Evolutionary conservation across 305 asterid genomes (phyloP).

Genomic region (Rubia tinctorum): DNA sequence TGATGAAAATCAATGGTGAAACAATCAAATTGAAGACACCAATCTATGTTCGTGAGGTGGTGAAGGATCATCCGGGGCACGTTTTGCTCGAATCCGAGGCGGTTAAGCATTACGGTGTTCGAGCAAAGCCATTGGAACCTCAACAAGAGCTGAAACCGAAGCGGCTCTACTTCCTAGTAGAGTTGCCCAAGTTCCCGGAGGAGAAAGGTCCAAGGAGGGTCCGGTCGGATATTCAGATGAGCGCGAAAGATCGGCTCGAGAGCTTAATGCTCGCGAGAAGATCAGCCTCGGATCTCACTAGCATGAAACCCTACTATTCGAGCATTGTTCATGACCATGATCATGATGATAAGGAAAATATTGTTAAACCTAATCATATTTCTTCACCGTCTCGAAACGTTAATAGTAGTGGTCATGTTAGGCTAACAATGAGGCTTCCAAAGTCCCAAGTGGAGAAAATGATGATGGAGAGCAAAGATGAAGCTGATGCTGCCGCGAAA

Average conservation of each 20-base stretch:
- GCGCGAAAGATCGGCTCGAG: slow-evolving; percentile 92
- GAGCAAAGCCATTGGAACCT: slow-evolving; percentile 87
- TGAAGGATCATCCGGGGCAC: slow-evolving; percentile 55
- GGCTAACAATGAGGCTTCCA: slow-evolving; percentile 72
- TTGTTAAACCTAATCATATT: not conserved
- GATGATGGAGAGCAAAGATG: slow-evolving; percentile 67
- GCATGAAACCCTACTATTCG: slow-evolving; percentile 44
- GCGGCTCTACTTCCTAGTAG: slow-evolving; percentile 72
- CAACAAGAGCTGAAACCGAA: slow-evolving; percentile 67
- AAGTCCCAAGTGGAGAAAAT: slow-evolving; percentile 77
- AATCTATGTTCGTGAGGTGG: slow-evolving; percentile 56
- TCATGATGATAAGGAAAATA: not conserved
- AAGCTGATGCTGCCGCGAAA: slow-evolving; percentile 57
- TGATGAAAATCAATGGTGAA: slow-evolving; percentile 82
- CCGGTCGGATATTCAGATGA: slow-evolving; percentile 84
- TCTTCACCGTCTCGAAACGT: slow-evolving; percentile 16
- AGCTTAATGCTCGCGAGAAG: slow-evolving; percentile 77
- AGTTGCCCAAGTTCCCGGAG: slow-evolving; percentile 56
- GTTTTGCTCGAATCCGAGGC: slow-evolving; percentile 78
- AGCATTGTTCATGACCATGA: slow-evolving; percentile 9
- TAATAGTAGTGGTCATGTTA: slow-evolving; percentile 3
- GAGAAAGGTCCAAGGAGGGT: slow-evolving; percentile 46
- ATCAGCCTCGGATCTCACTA: slow-evolving; percentile 68
- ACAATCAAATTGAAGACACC: slow-evolving; percentile 67
- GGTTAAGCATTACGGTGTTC: slow-evolving; percentile 72